Base-by-base conservation (phyloP, 208 protist species). In the Phytomonas sp. region DNA sequence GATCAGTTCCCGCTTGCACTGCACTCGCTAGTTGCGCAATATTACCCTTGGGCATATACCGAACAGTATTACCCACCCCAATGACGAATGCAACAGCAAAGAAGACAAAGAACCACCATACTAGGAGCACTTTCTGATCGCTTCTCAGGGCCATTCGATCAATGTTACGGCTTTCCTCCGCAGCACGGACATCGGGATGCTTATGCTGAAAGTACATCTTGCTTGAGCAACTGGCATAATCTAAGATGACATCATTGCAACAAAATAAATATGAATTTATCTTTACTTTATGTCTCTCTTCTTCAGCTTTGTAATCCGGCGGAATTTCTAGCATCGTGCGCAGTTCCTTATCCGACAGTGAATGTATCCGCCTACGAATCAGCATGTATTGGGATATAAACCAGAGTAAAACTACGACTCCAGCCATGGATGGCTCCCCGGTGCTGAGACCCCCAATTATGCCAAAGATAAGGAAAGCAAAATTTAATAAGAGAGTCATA, bases 21-120 rank as follows among this genome's bases (percentile, higher is more conserved):
- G 53, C 61, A 71, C 60, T 60, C 0, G 62, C 67, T 1, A 63
- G 37, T 0, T 28, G 66, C 0, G 91, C 91, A 36, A 96, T 87
- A 13, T 76, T 51, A 15, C 46, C 59, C 1, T 20, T 60, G 62
- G 83, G 91, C 15, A 71, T n/a, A 74, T 96, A 92, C 53, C 69
- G 68, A 67, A 89, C 68, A 28, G 53, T 63, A 69, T 91, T 93
- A 7, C 85, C 83, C 31, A 89, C 26, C 33, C 77, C 85, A 70
- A 93, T 83, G 0, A 84, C 78, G 74, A 92, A 91, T 0, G 91
- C 87, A 20, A 88, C 69, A 0, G 82, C 83, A 67, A 93, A 75
- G 71, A 88, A 89, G 43, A 93, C 78, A 56, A 90, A 72, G 5
- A 96, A 17, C 88, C 91, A 96, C 91, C 91, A 96, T 53, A 84